These are phyloP conservation scores for Barbarea vulgaris DNA, from an alignment of 345 rosid genomes.

Conservation along the genomic window DNA sequence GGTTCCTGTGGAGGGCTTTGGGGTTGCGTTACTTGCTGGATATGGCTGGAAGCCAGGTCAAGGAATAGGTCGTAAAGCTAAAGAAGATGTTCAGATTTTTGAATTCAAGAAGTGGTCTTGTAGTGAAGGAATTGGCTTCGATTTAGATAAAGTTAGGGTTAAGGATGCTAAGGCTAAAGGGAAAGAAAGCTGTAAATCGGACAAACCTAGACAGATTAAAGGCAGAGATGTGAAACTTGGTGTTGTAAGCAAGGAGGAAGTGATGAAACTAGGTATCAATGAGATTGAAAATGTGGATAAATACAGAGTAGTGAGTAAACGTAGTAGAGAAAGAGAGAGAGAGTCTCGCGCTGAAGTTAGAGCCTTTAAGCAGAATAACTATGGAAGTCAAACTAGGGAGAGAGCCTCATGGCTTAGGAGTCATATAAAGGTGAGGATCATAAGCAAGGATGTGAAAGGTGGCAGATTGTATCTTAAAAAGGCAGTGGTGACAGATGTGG, in stretches of 20 bases:
- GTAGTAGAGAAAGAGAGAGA: conserved; percentile 32
- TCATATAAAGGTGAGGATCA: conserved; percentile 70
- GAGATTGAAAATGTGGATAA: conserved; percentile 47
- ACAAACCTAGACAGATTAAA: too few relatives aligned
- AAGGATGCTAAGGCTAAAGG: not conserved
- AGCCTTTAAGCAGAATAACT: conserved; percentile 3
- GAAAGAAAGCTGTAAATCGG: not conserved
- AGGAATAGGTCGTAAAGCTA: conserved; percentile 68
- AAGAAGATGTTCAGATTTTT: conserved; percentile 60
- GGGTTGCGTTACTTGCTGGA: conserved; percentile 69
- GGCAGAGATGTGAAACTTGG: too few relatives aligned
- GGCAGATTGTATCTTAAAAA: conserved; percentile 75
- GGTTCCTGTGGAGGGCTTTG: conserved; percentile 75
- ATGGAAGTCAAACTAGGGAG: conserved; percentile 11
- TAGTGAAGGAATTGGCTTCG: conserved; percentile 56
- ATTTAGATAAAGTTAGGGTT: not conserved
- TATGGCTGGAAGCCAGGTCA: conserved; percentile 83
- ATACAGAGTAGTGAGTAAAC: conserved; percentile 25
- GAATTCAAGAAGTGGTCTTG: too few relatives aligned
- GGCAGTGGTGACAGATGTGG: conserved; percentile 72
- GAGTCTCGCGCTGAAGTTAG: conserved; percentile 2
- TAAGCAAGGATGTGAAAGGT: conserved; percentile 67
- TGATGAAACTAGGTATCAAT: not conserved
- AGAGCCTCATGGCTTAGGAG: conserved; percentile 67
- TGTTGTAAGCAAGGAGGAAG: too few relatives aligned